Evolutionary conservation across 805 yeast genomes (phyloP), one percentile per base, ranked within the genome.

Genomic region (Debaryomyces tyrocola): DNA sequence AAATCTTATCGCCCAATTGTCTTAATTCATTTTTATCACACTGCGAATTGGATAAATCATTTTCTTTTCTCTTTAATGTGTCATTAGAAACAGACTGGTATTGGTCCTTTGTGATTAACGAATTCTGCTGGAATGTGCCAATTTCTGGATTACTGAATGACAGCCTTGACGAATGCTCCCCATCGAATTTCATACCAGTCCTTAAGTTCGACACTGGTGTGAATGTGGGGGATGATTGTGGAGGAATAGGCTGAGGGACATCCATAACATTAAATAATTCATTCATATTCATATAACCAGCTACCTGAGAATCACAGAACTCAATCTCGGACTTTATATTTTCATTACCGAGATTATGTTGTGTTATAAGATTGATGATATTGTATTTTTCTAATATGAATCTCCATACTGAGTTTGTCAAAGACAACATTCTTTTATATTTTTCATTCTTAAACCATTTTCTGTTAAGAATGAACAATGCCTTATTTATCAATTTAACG

Each of bases 361-460:
- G 59, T 38, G 55, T 60, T 39, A 72, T 57, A 20, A 66, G 55
- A 37, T 59, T 53, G 6, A 66, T 53, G 4, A 71, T 66, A 15
- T 63, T 58, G 46, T 63, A 70, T 42, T 58, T 63, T 48, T 69
- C 71, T 50, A 72, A 56, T 17, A 73, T 66, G 49, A 58, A 72
- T 52, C 72, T 76, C 78, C 78, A 73, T 1, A 71, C 66, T 37
- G 63, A 51, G 47, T 71, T 71, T 2, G 76, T 69, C 21, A 73
- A 58, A n/a, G 74, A 64, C 10, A 73, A 54, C 77, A 73, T 73
- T 40, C 78, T 48, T 56, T 70, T 72, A 54, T 72, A 73, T 56
- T 73, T 73, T 48, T 73, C 78, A 50, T 71, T 72, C 47, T 73
- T 73, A 58, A 71, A 73, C 72, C 75, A 73, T 49, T 73, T 73